phyloP scores from a whole-genome alignment of 371 early-diverging fungal species.

The Mortierella sp. region DNA sequence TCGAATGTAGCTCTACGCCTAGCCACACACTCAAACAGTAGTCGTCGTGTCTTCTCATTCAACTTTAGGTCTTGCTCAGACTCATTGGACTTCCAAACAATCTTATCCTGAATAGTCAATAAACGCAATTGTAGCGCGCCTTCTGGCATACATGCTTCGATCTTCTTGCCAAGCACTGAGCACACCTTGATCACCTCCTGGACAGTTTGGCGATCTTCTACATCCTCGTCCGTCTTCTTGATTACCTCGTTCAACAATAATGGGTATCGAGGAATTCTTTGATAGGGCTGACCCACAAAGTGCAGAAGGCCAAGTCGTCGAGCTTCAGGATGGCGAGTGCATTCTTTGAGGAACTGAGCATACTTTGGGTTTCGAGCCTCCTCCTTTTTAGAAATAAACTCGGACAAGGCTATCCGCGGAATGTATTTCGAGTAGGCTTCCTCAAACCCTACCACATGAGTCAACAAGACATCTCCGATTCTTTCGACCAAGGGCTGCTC shows the following conservation, averaged over 20 bases:
- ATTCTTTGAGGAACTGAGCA: constrained; percentile 78
- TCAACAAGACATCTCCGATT: constrained; percentile 88
- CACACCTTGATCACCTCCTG: constrained; percentile 76
- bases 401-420: constrained; percentile 85
- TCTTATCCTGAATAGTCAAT: constrained; percentile 63
- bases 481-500: constrained; percentile 77
- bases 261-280: constrained; percentile 91
- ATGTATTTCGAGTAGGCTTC: constrained; percentile 87
- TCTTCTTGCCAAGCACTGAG: constrained; percentile 72
- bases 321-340: constrained; percentile 81
- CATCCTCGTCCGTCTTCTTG: constrained; percentile 82
- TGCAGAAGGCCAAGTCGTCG: constrained; percentile 85
- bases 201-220: constrained; percentile 79
- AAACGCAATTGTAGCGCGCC: constrained; percentile 80
- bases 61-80: constrained; percentile 76
- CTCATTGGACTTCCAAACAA: constrained; percentile 64
- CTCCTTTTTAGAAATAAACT: constrained; percentile 84
- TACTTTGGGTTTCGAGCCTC: constrained; percentile 77
- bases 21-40: constrained; percentile 84
- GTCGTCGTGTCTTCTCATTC: constrained; percentile 70
- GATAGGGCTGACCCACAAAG: constrained; percentile 90
- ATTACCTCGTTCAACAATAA: constrained; percentile 87
- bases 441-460: constrained; percentile 77
- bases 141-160: constrained; percentile 86
- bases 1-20: constrained; percentile 75